These are phyloP conservation scores for Puccinellia tenuiflora DNA, from an alignment of 176 grass and related monocot genomes.

Conservation along the genomic window DNA sequence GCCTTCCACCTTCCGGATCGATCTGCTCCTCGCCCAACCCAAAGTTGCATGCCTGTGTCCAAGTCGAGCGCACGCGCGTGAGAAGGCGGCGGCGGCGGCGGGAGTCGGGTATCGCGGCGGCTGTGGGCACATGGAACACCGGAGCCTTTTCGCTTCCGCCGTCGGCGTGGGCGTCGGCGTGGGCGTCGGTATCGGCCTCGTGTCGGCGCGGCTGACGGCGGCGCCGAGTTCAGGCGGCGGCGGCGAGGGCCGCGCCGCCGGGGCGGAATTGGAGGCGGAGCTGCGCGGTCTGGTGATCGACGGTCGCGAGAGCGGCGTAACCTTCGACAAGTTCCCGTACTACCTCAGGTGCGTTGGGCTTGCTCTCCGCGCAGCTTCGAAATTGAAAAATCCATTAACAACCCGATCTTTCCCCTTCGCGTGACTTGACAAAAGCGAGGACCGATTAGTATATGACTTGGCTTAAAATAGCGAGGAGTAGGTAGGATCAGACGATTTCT, in stretches of 20 bases:
- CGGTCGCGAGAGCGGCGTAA: conserved; percentile 35
- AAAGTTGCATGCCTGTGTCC: conserved; percentile 13
- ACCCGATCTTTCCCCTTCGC: background rate
- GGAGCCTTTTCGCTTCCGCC: conserved; percentile 12
- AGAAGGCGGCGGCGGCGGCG: background rate
- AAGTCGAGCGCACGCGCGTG: background rate
- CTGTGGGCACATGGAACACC: conserved; percentile 15
- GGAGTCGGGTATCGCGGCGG: too few relatives aligned
- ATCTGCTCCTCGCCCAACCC: background rate
- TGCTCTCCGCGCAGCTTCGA: background rate
- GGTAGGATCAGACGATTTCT: background rate
- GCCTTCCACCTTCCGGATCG: background rate
- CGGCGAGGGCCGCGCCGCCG: background rate
- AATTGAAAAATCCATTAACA: background rate
- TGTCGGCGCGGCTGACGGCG: background rate
- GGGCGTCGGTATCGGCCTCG: conserved; percentile 25
- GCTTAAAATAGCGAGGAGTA: background rate
- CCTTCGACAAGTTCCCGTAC: conserved; percentile 79
- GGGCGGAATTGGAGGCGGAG: conserved; percentile 35
- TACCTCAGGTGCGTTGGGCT: conserved; percentile 40
- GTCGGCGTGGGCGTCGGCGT: conserved; percentile 26
- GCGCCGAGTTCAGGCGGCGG: background rate
- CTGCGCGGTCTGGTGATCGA: conserved; percentile 48
- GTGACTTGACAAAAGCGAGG: background rate
- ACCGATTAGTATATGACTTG: background rate